Evolutionary conservation across 2,329 filamentous ascomycete species (phyloP).

Genomic region (Apiospora hydei): DNA sequence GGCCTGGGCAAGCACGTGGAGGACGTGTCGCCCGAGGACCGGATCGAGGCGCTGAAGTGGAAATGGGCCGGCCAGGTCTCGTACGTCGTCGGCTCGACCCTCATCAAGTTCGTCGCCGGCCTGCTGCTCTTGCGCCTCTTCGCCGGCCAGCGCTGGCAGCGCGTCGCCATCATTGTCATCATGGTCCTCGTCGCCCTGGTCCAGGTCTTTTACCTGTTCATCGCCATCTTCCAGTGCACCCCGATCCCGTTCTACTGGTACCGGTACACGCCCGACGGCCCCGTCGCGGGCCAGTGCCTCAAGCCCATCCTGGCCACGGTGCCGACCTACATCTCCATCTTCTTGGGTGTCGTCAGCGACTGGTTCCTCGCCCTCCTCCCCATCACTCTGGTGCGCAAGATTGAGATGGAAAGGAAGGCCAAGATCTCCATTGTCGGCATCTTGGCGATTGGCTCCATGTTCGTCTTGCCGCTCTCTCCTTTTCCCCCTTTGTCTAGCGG

Average conservation of each 20-base stretch:
- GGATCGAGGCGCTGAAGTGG: conserved; percentile 25
- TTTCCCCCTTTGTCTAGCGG: background rate
- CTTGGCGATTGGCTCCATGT: conserved; percentile 28
- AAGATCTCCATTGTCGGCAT: conserved; percentile 27
- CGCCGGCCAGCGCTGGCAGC: conserved; percentile 24
- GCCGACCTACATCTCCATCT: conserved; percentile 27
- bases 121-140: conserved; percentile 26
- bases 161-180: conserved; percentile 24
- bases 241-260: conserved; percentile 28
- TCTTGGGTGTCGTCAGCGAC: conserved; percentile 26
- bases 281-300: conserved; percentile 23
- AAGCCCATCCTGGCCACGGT: conserved; percentile 24
- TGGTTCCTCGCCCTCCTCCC: conserved; percentile 28
- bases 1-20: conserved; percentile 26
- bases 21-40: conserved; percentile 21
- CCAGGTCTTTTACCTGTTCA: conserved; percentile 24
- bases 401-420: conserved; percentile 27
- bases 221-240: conserved; percentile 27
- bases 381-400: conserved; percentile 25
- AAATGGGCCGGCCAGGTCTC: conserved; percentile 26
- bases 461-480: background rate
- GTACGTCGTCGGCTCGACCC: conserved; percentile 24
- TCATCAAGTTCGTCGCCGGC: conserved; percentile 27
- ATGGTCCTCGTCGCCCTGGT: conserved; percentile 22
- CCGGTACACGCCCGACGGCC: conserved; percentile 23